A percentile compares a stretch with the other conserved stretches of the same genome.
phyloP scores from a whole-genome alignment of 768 basidiomycete genomes.

The Mycena vitilis region DNA sequence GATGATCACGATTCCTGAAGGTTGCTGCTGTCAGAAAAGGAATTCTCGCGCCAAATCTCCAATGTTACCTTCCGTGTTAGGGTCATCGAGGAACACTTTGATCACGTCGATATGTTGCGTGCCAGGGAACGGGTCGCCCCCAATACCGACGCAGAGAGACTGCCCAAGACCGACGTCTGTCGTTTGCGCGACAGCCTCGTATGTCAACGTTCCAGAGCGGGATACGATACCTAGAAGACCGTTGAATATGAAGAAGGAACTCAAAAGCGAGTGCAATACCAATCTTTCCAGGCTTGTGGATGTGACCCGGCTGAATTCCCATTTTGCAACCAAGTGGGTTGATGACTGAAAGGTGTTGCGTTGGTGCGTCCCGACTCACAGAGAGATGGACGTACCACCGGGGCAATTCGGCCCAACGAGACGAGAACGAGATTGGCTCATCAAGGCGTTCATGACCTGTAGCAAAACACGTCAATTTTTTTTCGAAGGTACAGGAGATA shows the following conservation, averaged over 20 bases:
- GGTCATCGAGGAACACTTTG: constrained; percentile 96
- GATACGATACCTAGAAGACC: constrained; percentile 83
- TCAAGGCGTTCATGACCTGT: constrained; percentile 93
- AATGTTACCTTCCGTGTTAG: constrained; percentile 84
- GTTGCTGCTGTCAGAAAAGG: constrained; percentile 5
- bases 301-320: constrained; percentile 98
- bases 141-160: constrained; percentile 96
- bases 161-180: constrained; percentile 96
- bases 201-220: constrained; percentile 95
- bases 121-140: constrained; percentile 96
- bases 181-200: constrained; percentile 98
- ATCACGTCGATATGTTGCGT: constrained; percentile 96
- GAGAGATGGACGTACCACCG: constrained; percentile 59
- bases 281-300: constrained; percentile 96
- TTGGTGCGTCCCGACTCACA: not conserved
- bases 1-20: constrained; percentile 91
- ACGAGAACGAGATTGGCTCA: constrained; percentile 92
- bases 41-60: constrained; percentile 14
- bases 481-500: constrained; percentile 3
- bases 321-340: constrained; percentile 99
- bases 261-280: constrained; percentile 59
- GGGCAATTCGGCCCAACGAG: constrained; percentile 99
- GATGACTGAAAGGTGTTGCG: constrained; percentile 67
- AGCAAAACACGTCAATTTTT: constrained; percentile 1
- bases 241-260: constrained; percentile 1